Conservation (phyloP, 345 rosid genomes). For the Populus alba region DNA sequence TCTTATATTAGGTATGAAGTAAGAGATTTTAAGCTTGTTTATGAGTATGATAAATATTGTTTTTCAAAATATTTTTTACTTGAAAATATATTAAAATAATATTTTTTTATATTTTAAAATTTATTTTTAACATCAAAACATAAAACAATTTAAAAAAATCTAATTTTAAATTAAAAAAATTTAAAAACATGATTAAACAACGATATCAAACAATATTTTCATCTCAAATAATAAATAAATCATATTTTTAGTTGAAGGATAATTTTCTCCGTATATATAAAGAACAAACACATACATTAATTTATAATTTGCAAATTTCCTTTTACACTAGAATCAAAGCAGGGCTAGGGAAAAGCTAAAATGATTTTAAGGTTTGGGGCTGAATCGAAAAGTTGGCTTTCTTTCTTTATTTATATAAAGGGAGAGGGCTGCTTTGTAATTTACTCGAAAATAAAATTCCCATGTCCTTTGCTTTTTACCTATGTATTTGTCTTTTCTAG, state of each 20-base stretch:
- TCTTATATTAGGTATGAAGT: too few species aligned
- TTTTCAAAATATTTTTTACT: too few species aligned
- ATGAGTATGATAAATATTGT: accelerated
- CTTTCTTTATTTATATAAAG: neutral
- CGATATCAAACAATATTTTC: too few species aligned
- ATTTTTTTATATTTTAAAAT: too few species aligned
- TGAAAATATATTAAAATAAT: too few species aligned
- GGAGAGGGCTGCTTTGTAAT: neutral
- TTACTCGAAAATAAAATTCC: neutral
- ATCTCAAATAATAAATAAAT: too few species aligned
- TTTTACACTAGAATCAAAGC: neutral
- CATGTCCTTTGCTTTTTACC: neutral
- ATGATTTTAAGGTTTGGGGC: neutral
- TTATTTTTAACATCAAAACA: too few species aligned
- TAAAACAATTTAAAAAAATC: too few species aligned
- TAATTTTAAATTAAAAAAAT: too few species aligned
- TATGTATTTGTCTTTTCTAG: neutral
- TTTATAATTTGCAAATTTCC: neutral
- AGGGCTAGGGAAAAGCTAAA: neutral
- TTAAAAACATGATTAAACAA: accelerated
- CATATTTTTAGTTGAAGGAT: too few species aligned
- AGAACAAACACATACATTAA: neutral
- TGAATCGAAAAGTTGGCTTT: neutral
- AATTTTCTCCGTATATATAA: neutral
- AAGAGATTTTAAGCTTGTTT: too few species aligned